These are phyloP conservation scores for Penicillium sp. DNA, from an alignment of 2,329 filamentous ascomycete genomes.

Conservation along the genomic window DNA sequence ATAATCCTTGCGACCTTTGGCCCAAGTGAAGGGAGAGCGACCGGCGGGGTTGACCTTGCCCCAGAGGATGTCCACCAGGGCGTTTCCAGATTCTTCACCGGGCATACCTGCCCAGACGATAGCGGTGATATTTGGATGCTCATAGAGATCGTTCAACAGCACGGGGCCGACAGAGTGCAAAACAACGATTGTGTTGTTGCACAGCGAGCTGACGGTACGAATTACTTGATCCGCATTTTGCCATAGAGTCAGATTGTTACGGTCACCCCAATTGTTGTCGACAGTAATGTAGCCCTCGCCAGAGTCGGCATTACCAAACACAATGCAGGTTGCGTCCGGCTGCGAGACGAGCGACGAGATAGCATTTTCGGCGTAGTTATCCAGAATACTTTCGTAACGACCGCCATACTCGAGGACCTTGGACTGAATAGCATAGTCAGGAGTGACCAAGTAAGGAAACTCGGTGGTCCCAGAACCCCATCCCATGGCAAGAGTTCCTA, in stretches of 20 bases:
- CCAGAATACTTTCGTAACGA: slow-evolving; percentile 18
- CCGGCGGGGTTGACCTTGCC: slow-evolving; percentile 19
- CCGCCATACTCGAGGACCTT: slow-evolving; percentile 25
- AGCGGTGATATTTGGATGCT: slow-evolving; percentile 77
- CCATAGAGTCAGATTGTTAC: slow-evolving; percentile 60
- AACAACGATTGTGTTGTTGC: slow-evolving; percentile 85
- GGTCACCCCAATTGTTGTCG: slow-evolving; percentile 15
- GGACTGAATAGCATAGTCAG: slow-evolving; percentile 31
- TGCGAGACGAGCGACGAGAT: slow-evolving; percentile 22
- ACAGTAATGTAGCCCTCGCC: slow-evolving; percentile 18
- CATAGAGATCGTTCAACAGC: slow-evolving; percentile 51
- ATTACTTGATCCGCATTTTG: slow-evolving; percentile 85
- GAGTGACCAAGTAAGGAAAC: slow-evolving; percentile 29
- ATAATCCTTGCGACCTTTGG: slow-evolving; percentile 7
- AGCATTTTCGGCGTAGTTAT: slow-evolving; percentile 29
- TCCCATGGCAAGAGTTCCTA: slow-evolving; percentile 12
- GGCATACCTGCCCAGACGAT: slow-evolving; percentile 60
- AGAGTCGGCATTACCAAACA: slow-evolving; percentile 14
- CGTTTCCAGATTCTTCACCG: slow-evolving; percentile 20
- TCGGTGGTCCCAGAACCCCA: slow-evolving; percentile 13
- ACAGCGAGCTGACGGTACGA: slow-evolving; percentile 70
- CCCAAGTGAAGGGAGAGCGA: slow-evolving; percentile 16
- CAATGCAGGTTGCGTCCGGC: slow-evolving; percentile 46
- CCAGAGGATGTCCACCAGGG: slow-evolving; percentile 20
- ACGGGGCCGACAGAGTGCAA: slow-evolving; percentile 74